Evolutionary conservation across 345 rosid species (phyloP).

Genomic region (Eucalyptus marginata): DNA sequence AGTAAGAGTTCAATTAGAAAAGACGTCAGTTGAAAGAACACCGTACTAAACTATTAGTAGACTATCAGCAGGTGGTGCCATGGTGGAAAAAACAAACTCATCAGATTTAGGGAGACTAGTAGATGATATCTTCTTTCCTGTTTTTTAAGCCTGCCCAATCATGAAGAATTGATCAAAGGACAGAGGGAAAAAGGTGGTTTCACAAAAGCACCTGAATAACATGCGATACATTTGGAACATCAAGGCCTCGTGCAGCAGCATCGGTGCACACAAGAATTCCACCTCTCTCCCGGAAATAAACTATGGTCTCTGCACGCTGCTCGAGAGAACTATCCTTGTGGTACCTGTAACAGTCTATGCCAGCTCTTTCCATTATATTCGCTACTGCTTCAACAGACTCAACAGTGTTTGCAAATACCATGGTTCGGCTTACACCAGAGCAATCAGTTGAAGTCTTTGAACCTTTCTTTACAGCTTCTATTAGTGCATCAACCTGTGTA

Average conservation of each 20-base stretch:
- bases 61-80: background rate
- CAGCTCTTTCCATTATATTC: constrained; percentile 64
- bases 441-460: constrained; percentile 2
- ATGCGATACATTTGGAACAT: constrained; percentile 83
- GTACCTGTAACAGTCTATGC: constrained; percentile 63
- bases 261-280: constrained; percentile 93
- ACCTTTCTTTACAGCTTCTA: constrained; percentile 58
- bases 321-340: constrained; percentile 80
- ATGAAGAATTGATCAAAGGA: background rate
- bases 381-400: constrained; percentile 87
- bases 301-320: constrained; percentile 57
- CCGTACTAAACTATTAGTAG: background rate
- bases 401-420: constrained; percentile 93
- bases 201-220: constrained; percentile 64
- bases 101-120: background rate
- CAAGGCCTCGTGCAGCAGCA: constrained; percentile 98
- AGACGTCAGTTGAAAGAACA: background rate
- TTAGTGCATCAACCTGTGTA: constrained; percentile 78
- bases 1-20: background rate
- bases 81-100: background rate
- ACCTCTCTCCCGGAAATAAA: constrained; percentile 61
- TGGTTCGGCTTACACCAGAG: constrained; percentile 42
- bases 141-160: background rate
- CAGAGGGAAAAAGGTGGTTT: background rate
- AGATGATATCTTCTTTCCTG: background rate